Evolutionary conservation across 148 eudicot species (phyloP).

Genomic region (Rhododendron griersonianum): DNA sequence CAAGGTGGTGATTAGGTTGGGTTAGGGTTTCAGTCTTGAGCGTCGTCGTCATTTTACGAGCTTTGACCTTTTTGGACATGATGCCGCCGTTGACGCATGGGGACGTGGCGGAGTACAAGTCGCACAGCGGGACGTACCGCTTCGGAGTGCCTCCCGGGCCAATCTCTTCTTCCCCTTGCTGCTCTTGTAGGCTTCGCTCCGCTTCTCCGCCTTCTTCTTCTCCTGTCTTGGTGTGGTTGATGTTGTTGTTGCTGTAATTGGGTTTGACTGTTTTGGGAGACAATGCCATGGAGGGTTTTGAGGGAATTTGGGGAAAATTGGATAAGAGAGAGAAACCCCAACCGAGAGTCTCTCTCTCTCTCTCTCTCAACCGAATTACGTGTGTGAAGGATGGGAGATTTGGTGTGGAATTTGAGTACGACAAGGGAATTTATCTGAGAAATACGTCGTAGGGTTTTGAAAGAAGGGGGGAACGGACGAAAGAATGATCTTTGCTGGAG

Average conservation of each 20-base stretch:
- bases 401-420: not conserved
- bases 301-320: not conserved
- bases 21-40: not conserved
- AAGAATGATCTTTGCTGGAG: not conserved
- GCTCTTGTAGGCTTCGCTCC: not conserved
- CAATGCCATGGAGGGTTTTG: conserved; percentile 31
- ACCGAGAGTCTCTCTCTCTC: not conserved
- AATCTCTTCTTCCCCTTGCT: conserved; percentile 27
- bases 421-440: not conserved
- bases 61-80: conserved; percentile 58
- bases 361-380: not conserved
- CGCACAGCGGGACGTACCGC: conserved; percentile 54
- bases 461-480: not conserved
- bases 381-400: not conserved
- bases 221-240: not conserved
- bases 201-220: not conserved
- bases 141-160: conserved; percentile 32
- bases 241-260: not conserved
- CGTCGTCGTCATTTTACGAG: conserved; percentile 20
- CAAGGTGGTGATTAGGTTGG: not conserved
- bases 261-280: conserved; percentile 14
- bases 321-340: not conserved
- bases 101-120: conserved; percentile 60
- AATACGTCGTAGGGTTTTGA: not conserved
- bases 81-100: conserved; percentile 40